Evolutionary conservation across 495 filamentous ascomycete species (phyloP).

Genomic region (Tuber aestivum): DNA sequence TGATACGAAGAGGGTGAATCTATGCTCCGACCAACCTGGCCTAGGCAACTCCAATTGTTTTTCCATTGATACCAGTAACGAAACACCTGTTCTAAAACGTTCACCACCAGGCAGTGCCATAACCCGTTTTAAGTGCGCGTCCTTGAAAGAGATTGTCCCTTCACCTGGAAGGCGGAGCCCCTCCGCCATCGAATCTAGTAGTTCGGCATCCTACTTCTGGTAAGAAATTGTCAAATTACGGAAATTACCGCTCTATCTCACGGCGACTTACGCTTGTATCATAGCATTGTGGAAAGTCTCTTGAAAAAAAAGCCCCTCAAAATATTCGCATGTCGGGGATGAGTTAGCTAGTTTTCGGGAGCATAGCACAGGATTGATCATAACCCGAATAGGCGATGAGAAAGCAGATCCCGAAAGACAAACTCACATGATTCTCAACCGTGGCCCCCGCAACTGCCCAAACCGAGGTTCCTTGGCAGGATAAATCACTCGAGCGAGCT

Average conservation of each 20-base stretch:
- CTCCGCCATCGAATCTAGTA: background rate
- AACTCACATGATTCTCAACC: background rate
- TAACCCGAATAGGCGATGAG: background rate
- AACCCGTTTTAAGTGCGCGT: background rate
- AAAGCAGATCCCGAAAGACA: background rate
- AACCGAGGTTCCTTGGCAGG: background rate
- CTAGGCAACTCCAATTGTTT: background rate
- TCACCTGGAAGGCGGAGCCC: background rate
- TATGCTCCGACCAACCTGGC: background rate
- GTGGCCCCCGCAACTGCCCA: background rate
- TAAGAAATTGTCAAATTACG: background rate
- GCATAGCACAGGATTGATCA: too few relatives aligned
- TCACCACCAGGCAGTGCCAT: too few relatives aligned
- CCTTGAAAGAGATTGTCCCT: background rate
- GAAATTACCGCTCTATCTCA: background rate
- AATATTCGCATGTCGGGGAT: background rate
- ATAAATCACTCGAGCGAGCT: background rate
- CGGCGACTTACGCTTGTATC: background rate
- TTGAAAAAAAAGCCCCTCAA: background rate
- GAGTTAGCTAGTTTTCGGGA: too few relatives aligned
- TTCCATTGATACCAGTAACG: background rate
- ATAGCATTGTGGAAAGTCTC: background rate
- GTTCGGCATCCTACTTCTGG: background rate
- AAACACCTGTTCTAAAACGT: too few relatives aligned
- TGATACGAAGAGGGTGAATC: background rate